A percentile compares a stretch with the other conserved stretches of the same genome.
These are phyloP conservation scores for Dioscorea zingiberensis DNA, from an alignment of 106 monocot genomes.

Conservation along the genomic window DNA sequence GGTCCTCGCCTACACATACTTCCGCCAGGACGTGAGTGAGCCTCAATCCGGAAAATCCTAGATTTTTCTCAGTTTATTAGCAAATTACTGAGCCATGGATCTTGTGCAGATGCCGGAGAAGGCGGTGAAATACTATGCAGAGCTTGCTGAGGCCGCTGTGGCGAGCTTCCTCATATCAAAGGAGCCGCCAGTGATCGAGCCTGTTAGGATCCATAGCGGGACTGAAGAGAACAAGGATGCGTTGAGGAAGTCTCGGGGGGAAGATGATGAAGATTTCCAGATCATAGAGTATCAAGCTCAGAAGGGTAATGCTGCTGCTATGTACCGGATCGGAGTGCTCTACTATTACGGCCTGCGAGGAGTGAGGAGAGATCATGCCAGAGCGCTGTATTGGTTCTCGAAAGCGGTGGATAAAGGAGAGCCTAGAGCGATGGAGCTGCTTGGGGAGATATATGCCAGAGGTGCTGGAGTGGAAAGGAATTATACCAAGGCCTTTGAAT, in stretches of 20 bases:
- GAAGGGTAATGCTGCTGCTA: conserved; percentile 60
- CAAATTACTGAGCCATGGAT: background rate
- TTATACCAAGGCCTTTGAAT: conserved; percentile 77
- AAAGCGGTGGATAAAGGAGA: conserved; percentile 88
- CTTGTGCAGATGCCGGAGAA: conserved; percentile 68
- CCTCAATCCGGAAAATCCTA: background rate
- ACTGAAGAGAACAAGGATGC: conserved; percentile 85
- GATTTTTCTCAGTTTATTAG: background rate
- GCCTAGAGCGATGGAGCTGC: conserved; percentile 66
- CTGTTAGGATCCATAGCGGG: conserved; percentile 71
- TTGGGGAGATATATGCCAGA: conserved; percentile 93
- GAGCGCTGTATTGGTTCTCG: conserved; percentile 68
- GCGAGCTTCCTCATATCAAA: conserved; percentile 86
- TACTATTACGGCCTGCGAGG: conserved; percentile 92
- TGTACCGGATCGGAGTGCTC: conserved; percentile 68
- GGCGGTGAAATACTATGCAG: conserved; percentile 70
- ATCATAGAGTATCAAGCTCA: conserved; percentile 86
- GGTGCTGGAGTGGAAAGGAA: conserved; percentile 89
- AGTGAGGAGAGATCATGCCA: conserved; percentile 56
- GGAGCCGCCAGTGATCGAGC: conserved; percentile 73
- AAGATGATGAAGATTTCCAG: conserved; percentile 90
- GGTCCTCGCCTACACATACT: conserved; percentile 81
- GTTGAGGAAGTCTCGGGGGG: conserved; percentile 72
- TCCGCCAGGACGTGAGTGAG: conserved; percentile 69
- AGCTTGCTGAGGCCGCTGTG: conserved; percentile 87